These are phyloP conservation scores for Boletus vermiculosoides DNA, from an alignment of 768 basidiomycete species.

Conservation along the genomic window DNA sequence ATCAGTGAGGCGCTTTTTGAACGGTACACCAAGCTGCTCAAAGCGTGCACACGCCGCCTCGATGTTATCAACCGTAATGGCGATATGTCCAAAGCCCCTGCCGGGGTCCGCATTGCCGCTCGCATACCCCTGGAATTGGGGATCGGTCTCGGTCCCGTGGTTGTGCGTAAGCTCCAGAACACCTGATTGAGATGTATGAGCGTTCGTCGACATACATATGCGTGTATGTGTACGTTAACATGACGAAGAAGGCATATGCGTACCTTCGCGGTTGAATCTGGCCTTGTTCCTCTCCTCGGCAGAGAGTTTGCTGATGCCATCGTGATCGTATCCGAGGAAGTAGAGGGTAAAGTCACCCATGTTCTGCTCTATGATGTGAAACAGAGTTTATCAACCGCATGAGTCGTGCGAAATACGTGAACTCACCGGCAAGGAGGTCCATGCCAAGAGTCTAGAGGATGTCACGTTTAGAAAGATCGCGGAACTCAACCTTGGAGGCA, in stretches of 20 bases:
- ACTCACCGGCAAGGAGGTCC: conserved; percentile 62
- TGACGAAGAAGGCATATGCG: not conserved
- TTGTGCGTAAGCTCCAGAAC: conserved; percentile 86
- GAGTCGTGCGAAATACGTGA: not conserved
- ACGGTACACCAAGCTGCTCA: conserved; percentile 72
- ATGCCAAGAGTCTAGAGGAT: conserved; percentile 60
- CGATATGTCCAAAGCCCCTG: conserved; percentile 82
- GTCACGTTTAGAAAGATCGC: not conserved
- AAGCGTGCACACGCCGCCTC: conserved; percentile 82
- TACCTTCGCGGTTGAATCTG: conserved; percentile 67
- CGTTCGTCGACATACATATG: not conserved
- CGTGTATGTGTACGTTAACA: not conserved
- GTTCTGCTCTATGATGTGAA: conserved; percentile 43
- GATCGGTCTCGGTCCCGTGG: conserved; percentile 84
- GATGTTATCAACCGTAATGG: conserved; percentile 80
- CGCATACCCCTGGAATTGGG: conserved; percentile 77
- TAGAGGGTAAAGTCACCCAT: conserved; percentile 72
- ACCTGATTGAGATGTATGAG: conserved; percentile 39
- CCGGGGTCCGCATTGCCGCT: conserved; percentile 85
- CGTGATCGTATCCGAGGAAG: conserved; percentile 80
- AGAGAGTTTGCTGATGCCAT: conserved; percentile 44
- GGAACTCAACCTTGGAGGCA: not conserved
- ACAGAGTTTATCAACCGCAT: conserved; percentile 2
- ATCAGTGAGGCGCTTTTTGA: conserved; percentile 85
- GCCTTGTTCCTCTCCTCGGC: conserved; percentile 51